Conservation (phyloP, 2,329 filamentous ascomycete species). For the Rachicladosporium sp. region DNA sequence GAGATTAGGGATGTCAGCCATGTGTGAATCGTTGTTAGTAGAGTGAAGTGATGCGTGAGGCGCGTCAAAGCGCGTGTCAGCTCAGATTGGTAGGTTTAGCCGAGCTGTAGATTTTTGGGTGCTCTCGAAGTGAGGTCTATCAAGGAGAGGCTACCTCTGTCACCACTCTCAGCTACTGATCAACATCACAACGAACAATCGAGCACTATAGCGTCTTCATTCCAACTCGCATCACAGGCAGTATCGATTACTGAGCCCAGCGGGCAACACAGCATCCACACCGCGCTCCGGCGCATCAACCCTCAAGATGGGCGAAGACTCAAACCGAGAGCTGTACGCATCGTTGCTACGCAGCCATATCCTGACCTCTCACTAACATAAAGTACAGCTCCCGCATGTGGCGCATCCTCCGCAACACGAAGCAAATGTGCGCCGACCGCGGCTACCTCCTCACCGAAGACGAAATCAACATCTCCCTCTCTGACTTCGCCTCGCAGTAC, state of each 20-base stretch:
- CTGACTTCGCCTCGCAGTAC: conserved; percentile 66
- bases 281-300: too few species aligned
- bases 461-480: conserved; percentile 74
- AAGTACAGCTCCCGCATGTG: conserved; percentile 53
- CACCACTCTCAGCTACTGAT: too few species aligned
- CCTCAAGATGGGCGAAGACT: conserved; percentile 4
- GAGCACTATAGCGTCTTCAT: too few species aligned
- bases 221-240: too few species aligned
- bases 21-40: conserved; percentile 3
- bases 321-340: conserved; percentile 6
- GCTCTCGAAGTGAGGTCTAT: too few species aligned
- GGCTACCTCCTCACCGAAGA: conserved; percentile 87
- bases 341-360: background rate
- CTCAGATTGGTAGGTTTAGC: background rate
- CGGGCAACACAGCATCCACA: too few species aligned
- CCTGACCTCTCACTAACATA: conserved; percentile 2
- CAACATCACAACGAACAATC: too few species aligned
- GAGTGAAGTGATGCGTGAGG: background rate
- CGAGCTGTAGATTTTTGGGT: too few species aligned
- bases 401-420: conserved; percentile 85
- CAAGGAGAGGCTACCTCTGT: too few species aligned
- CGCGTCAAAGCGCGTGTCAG: conserved; percentile 1
- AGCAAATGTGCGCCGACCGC: conserved; percentile 92
- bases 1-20: conserved; percentile 59
- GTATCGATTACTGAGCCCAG: too few species aligned